These are phyloP conservation scores for Nicotiana paniculata DNA, from an alignment of 257 asterid species.

Conservation along the genomic window DNA sequence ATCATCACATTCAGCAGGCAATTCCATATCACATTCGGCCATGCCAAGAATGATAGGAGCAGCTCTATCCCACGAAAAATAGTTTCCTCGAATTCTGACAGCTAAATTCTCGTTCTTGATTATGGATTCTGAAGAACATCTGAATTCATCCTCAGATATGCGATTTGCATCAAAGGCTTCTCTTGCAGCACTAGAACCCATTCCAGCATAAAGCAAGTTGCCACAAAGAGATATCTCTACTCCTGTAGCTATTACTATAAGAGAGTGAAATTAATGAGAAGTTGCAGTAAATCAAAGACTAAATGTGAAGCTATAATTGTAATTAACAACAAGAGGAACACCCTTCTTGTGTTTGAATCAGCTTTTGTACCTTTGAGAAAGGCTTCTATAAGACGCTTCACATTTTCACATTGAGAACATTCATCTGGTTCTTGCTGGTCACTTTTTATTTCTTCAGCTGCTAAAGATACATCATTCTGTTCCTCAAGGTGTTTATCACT, in stretches of 20 bases:
- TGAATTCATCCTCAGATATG: constrained; percentile 62
- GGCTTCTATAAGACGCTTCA: constrained; percentile 31
- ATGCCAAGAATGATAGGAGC: constrained; percentile 61
- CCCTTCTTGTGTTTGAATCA: constrained; percentile 36
- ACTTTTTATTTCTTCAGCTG: constrained; percentile 12
- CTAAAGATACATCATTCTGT: constrained; percentile 21
- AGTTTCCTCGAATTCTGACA: constrained; percentile 62
- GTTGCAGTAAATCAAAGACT: neutral
- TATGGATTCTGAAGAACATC: constrained; percentile 48
- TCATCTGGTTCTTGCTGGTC: constrained; percentile 24
- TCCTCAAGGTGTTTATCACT: constrained; percentile 24
- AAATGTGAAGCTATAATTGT: constrained; percentile 1
- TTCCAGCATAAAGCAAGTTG: constrained; percentile 66
- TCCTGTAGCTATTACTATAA: constrained; percentile 35
- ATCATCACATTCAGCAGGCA: constrained; percentile 43
- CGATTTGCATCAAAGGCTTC: constrained; percentile 55
- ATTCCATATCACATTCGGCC: constrained; percentile 59
- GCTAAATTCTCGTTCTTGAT: constrained; percentile 63
- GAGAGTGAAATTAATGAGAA: neutral
- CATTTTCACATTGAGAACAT: constrained; percentile 23
- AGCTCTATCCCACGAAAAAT: constrained; percentile 78
- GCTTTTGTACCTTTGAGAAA: constrained; percentile 20
- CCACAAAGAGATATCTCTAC: constrained; percentile 77
- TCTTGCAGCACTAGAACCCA: constrained; percentile 71
- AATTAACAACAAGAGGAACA: neutral